Percentiles rank a stretch among this genome's conserved stretches.
These are phyloP conservation scores for Eucalyptus curtisii DNA, from an alignment of 345 rosid genomes.

Conservation along the genomic window DNA sequence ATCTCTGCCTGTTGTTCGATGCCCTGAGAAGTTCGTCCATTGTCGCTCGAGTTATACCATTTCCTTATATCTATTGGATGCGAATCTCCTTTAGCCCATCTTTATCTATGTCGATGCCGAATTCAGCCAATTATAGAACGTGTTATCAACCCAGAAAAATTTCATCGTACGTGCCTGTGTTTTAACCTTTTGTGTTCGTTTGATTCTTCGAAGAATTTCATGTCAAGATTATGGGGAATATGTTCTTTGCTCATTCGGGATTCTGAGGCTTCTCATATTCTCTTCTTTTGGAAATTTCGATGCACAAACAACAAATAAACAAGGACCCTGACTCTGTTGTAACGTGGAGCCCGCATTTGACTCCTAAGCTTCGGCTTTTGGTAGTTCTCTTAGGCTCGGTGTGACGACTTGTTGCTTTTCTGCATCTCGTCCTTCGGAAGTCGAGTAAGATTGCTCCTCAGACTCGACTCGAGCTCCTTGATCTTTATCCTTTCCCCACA, in stretches of 20 bases:
- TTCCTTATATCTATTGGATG: neutral
- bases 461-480: neutral
- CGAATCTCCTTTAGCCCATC: neutral
- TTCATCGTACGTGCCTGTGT: neutral
- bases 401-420: neutral
- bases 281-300: neutral
- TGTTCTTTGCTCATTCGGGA: too few species aligned
- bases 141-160: neutral
- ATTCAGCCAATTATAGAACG: neutral
- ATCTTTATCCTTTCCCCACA: slow-evolving; percentile 64
- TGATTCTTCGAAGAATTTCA: neutral
- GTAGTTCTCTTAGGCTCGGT: neutral
- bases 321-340: neutral
- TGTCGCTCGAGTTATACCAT: neutral
- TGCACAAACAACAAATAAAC: neutral
- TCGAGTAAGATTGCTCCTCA: neutral
- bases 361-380: neutral
- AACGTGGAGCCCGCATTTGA: neutral
- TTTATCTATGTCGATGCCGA: neutral
- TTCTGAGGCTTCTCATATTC: neutral
- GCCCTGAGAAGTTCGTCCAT: neutral
- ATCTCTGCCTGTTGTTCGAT: neutral
- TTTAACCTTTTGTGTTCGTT: neutral
- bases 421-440: neutral
- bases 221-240: neutral